Percentiles rank a stretch among this genome's conserved stretches.
These are phyloP conservation scores for Zancudomyces culisetae DNA, from an alignment of 371 early-diverging fungal species.

Conservation along the genomic window DNA sequence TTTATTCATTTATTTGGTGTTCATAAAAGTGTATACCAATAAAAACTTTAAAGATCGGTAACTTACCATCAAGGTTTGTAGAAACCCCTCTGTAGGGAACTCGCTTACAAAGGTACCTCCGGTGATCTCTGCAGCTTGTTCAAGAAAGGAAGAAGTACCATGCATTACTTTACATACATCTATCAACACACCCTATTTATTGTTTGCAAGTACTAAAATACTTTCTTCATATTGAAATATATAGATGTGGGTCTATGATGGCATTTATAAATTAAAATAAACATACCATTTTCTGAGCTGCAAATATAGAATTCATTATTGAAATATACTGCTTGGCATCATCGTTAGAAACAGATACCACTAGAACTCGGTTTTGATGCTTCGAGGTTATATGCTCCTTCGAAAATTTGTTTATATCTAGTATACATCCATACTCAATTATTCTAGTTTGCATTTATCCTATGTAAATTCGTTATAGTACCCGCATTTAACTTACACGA, in stretches of 20 bases:
- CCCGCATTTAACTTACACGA: no score
- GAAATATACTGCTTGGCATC: slow-evolving; percentile 76
- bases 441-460: no score
- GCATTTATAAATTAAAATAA: no score
- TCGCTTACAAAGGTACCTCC: slow-evolving; percentile 60
- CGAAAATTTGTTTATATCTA: slow-evolving; percentile 38
- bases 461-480: no score
- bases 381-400: slow-evolving; percentile 35
- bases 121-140: slow-evolving; percentile 82
- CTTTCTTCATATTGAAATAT: no score
- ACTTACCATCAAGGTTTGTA: slow-evolving; percentile 56
- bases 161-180: slow-evolving; percentile 74
- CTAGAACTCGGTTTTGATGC: slow-evolving; percentile 60
- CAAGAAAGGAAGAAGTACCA: slow-evolving; percentile 65
- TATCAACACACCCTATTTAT: slow-evolving; percentile 48
- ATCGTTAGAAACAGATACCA: slow-evolving; percentile 72
- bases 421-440: not conserved
- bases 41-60: no score
- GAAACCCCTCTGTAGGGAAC: slow-evolving; percentile 33
- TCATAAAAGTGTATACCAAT: no score
- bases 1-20: no score
- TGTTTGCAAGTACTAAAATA: slow-evolving; percentile 28
- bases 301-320: slow-evolving; percentile 91
- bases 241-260: no score
- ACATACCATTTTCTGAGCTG: slow-evolving; percentile 56